phyloP scores from a whole-genome alignment of 2,329 filamentous ascomycete genomes.

The Rutstroemia sp. region DNA sequence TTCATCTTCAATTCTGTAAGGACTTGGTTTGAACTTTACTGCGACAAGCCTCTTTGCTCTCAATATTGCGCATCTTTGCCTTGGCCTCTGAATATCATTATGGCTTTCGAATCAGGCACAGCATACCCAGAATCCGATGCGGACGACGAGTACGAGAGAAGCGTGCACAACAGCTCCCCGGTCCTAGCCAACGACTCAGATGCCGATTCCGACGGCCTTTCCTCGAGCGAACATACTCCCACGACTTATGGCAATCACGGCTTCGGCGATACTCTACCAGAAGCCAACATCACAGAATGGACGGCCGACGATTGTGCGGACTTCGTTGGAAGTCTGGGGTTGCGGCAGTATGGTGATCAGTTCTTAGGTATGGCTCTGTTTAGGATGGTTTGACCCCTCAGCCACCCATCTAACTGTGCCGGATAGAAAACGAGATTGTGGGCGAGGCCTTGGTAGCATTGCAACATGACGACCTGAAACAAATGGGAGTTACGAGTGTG shows the following conservation, averaged over 20 bases:
- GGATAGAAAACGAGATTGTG: constrained; percentile 82
- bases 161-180: constrained; percentile 60
- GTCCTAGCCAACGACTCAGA: constrained; percentile 58
- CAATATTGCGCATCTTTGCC: constrained; percentile 1
- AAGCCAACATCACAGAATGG: constrained; percentile 74
- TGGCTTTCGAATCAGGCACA: constrained; percentile 57
- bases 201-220: constrained; percentile 65
- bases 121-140: constrained; percentile 74
- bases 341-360: constrained; percentile 73
- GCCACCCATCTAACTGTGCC: constrained; percentile 10
- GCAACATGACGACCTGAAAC: constrained; percentile 87
- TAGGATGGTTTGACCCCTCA: not conserved
- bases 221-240: constrained; percentile 62
- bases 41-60: constrained; percentile 6
- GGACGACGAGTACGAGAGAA: constrained; percentile 77
- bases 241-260: constrained; percentile 66
- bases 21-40: constrained; percentile 6
- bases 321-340: constrained; percentile 71
- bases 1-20: constrained; percentile 10
- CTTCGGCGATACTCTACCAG: constrained; percentile 59
- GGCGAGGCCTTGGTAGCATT: constrained; percentile 85
- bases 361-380: constrained; percentile 62
- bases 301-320: constrained; percentile 83
- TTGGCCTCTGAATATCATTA: constrained; percentile 15
- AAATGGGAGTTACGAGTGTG: constrained; percentile 88